Evolutionary conservation across 1,284 basidiomycete genomes (phyloP).

Genomic region (Trichosporon sp.): DNA sequence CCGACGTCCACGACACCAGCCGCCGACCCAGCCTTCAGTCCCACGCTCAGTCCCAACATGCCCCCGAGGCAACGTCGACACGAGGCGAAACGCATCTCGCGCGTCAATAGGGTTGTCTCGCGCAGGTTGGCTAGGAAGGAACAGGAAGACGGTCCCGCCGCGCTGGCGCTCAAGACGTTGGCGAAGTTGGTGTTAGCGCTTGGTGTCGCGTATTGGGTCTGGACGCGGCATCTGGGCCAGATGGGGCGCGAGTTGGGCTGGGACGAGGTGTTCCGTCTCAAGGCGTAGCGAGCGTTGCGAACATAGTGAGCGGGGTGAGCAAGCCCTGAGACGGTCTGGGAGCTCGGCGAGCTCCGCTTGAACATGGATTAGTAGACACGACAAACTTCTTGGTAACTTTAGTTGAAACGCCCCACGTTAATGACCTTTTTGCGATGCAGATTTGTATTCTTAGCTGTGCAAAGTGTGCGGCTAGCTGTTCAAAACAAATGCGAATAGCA

Average conservation of each 20-base stretch:
- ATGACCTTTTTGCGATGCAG: neutral
- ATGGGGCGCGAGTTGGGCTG: slow-evolving; percentile 26
- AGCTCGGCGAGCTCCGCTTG: too few species aligned
- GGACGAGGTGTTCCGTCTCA: slow-evolving; percentile 28
- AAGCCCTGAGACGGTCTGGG: too few species aligned
- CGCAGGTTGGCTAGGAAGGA: slow-evolving; percentile 31
- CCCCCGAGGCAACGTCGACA: neutral
- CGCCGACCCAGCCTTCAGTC: neutral
- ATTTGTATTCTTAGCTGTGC: neutral
- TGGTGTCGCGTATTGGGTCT: slow-evolving; percentile 27
- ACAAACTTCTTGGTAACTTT: neutral
- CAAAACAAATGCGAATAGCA: slow-evolving; percentile 12
- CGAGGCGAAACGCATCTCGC: slow-evolving; percentile 30
- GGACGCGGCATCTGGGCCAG: slow-evolving; percentile 27
- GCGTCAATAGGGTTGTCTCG: slow-evolving; percentile 38
- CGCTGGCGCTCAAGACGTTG: slow-evolving; percentile 26
- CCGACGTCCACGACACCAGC: neutral
- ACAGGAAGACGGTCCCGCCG: neutral
- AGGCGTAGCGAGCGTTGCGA: neutral
- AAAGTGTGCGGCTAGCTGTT: too few species aligned
- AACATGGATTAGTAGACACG: neutral
- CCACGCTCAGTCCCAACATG: slow-evolving; percentile 4
- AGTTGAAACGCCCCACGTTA: neutral
- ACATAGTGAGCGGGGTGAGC: neutral
- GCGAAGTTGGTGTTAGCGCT: slow-evolving; percentile 27